Base-by-base conservation (phyloP, 225 moss, liverwort and hornwort species). In the Pseudoscleropodium purum region DNA sequence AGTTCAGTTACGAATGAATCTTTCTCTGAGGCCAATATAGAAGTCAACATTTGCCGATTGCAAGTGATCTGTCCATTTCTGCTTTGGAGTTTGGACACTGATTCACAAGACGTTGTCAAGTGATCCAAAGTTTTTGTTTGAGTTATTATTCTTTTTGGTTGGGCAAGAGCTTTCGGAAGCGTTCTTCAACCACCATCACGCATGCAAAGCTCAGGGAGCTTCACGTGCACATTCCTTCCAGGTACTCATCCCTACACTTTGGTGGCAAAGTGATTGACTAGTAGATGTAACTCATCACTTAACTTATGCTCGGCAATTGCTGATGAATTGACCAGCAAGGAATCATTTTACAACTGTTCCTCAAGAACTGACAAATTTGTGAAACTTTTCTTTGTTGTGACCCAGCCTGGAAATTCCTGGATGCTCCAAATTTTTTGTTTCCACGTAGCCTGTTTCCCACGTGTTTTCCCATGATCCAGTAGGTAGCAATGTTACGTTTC, bases 331-430 rank as follows among this genome's bases (percentile, higher is more conserved):
- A 77, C 39, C 47, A 85, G 61, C 41, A 73, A 63, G 82, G 86
- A 90, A 90, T 90, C 86, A 6, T 82, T 83, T 88, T 52, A 21
- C 64, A 54, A 82, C 90, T 90, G 86, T 90, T 90, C 86, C 86
- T 90, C 90, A 57, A 66, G 6, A 86, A 59, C 82, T 83, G 87
- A 67, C 87, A 89, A 84, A 88, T 51, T 59, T n/a, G 86, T 7
- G 7, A 82, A 59, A 18, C 41, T 81, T 90, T 90, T 85, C 27
- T 19, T 60, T 51, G 79, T 24, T 33, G 72, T 54, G 80, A 52
- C 60, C 78, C 78, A 79, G 89, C 67, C 56, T 84, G 67, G 89
- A 64, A 59, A 73, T 87, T 49, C 82, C 73, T 51, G 52, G 75
- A 88, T 63, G 64, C 88, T 63, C 34, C 33, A n/a, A 80, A 5